A percentile compares a stretch with the other conserved stretches of the same genome.
These are phyloP conservation scores for Scedosporium dehoogii DNA, from an alignment of 2,329 filamentous ascomycete species.

Conservation along the genomic window DNA sequence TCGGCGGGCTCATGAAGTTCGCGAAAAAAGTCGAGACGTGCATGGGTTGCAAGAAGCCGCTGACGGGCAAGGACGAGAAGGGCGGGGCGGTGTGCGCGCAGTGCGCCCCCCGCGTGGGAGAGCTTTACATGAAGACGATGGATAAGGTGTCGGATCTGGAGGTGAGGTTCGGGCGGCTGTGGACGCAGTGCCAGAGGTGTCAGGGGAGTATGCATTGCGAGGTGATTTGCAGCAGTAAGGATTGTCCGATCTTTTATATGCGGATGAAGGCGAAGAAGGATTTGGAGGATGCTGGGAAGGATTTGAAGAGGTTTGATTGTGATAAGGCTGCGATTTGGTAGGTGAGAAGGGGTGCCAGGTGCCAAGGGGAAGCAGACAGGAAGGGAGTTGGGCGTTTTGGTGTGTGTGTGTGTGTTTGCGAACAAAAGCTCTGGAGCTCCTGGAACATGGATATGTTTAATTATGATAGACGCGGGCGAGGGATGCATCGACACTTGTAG, in stretches of 20 bases:
- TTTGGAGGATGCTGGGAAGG: constrained; percentile 87
- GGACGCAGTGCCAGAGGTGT: constrained; percentile 97
- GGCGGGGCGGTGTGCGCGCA: constrained; percentile 81
- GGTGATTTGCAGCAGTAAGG: constrained; percentile 91
- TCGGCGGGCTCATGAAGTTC: constrained; percentile 97
- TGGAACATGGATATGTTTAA: too few species aligned
- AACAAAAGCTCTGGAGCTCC: too few species aligned
- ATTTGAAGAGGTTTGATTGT: constrained; percentile 79
- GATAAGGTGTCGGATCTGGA: constrained; percentile 86
- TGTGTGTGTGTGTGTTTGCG: not conserved
- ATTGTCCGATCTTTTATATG: constrained; percentile 99
- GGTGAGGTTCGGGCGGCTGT: constrained; percentile 81
- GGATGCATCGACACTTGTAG: too few species aligned
- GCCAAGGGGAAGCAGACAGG: constrained; percentile 10
- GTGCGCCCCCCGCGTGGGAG: constrained; percentile 75
- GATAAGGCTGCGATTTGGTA: constrained; percentile 62
- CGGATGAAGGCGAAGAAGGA: constrained; percentile 99
- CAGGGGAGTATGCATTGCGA: constrained; percentile 98
- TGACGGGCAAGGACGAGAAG: constrained; percentile 68
- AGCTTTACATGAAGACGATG: constrained; percentile 87
- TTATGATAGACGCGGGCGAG: too few species aligned
- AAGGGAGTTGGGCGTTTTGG: not conserved
- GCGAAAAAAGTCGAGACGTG: constrained; percentile 96
- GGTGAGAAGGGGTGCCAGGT: constrained; percentile 4
- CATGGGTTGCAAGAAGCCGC: constrained; percentile 97